phyloP scores from a whole-genome alignment of 176 grass and related monocot genomes.

The Saccharum spontaneum region DNA sequence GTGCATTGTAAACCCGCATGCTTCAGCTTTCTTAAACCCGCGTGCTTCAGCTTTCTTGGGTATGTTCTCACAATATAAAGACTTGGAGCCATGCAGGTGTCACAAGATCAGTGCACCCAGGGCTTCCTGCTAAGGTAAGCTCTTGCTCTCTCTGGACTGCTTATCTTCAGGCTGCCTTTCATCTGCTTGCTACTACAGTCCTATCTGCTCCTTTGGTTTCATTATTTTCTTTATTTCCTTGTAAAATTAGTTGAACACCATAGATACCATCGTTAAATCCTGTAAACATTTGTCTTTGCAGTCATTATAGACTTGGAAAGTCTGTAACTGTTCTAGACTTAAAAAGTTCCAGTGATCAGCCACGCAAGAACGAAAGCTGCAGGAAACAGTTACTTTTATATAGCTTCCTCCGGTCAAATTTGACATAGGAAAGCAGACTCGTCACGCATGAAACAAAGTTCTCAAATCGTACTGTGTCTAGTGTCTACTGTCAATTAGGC shows the following conservation, averaged over 20 bases:
- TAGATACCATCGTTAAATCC: background rate
- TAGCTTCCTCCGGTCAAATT: background rate
- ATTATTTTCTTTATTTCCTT: background rate
- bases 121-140: constrained; percentile 51
- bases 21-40: constrained; percentile 35
- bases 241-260: background rate
- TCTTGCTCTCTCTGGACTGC: background rate
- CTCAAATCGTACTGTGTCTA: constrained; percentile 23
- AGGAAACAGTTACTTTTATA: background rate
- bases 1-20: constrained; percentile 43
- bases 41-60: constrained; percentile 33
- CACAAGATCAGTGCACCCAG: constrained; percentile 42
- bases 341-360: constrained; percentile 14
- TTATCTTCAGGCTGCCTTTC: constrained; percentile 25
- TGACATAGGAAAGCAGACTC: constrained; percentile 12
- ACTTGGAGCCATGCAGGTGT: constrained; percentile 49
- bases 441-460: constrained; percentile 33
- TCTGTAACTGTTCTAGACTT: background rate
- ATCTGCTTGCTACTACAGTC: background rate
- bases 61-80: constrained; percentile 39
- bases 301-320: background rate
- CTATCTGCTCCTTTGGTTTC: background rate
- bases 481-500: background rate
- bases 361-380: background rate
- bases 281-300: constrained; percentile 6